These are phyloP conservation scores for Saccharomyces hybrid DNA, from an alignment of 1,139 yeast species.

Conservation along the genomic window DNA sequence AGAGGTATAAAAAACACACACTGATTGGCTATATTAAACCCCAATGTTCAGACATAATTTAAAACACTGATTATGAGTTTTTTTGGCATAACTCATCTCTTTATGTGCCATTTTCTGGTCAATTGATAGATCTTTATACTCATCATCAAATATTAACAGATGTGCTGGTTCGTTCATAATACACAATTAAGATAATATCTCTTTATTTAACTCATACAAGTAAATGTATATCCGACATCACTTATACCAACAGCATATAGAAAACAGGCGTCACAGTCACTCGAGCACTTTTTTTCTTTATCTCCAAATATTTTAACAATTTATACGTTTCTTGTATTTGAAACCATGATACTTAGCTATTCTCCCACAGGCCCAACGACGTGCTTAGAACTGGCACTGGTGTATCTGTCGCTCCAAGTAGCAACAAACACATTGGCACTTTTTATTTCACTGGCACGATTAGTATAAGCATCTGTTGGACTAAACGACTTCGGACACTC, in stretches of 20 bases:
- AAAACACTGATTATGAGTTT: neutral
- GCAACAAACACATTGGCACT: neutral
- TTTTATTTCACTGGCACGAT: neutral
- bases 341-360: neutral
- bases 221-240: neutral
- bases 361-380: neutral
- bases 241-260: neutral
- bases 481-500: neutral
- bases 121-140: neutral
- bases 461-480: neutral
- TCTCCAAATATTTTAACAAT: neutral
- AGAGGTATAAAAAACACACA: neutral
- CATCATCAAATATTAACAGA: neutral
- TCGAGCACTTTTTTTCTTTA: neutral
- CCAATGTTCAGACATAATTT: neutral
- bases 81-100: neutral
- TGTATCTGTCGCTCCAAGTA: neutral
- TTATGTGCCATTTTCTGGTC: neutral
- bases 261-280: neutral
- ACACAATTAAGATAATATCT: neutral
- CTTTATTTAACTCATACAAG: neutral
- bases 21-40: neutral
- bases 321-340: neutral
- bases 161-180: neutral
- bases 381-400: neutral